These are phyloP conservation scores for Trichophyton benhamiae DNA, from an alignment of 2,329 filamentous ascomycete species.

Conservation along the genomic window DNA sequence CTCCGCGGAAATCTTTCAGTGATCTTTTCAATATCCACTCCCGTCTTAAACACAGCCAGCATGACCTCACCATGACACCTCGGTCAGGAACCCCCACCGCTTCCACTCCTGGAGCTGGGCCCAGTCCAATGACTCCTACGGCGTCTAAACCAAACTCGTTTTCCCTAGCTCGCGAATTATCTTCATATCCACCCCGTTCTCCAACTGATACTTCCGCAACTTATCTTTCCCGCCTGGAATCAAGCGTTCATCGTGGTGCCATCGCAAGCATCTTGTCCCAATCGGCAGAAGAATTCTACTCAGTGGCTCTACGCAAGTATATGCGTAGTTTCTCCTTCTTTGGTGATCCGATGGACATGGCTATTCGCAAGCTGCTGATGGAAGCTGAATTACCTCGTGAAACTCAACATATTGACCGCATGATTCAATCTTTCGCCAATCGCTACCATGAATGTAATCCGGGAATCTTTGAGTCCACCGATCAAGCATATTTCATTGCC, in stretches of 20 bases:
- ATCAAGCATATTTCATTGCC: conserved; percentile 96
- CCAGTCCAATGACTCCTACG: conserved; percentile 46
- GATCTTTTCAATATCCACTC: conserved; percentile 67
- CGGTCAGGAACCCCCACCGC: conserved; percentile 45
- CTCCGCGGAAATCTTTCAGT: conserved; percentile 82
- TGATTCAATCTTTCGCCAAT: conserved; percentile 86
- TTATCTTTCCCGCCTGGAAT: conserved; percentile 75
- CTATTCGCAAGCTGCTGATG: conserved; percentile 88
- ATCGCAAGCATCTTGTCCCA: conserved; percentile 81
- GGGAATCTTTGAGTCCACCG: conserved; percentile 77
- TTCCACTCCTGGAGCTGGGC: conserved; percentile 20
- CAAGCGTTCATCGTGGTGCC: conserved; percentile 62
- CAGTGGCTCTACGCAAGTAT: conserved; percentile 77
- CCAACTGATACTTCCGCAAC: conserved; percentile 84
- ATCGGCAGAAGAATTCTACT: conserved; percentile 70
- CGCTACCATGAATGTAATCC: conserved; percentile 97
- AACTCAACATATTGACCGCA: conserved; percentile 94
- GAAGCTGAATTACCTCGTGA: conserved; percentile 93
- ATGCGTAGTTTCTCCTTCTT: conserved; percentile 95
- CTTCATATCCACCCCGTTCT: conserved; percentile 54
- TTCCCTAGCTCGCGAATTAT: conserved; percentile 57
- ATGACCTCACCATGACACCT: conserved; percentile 38
- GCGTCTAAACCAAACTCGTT: conserved; percentile 74
- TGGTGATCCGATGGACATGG: conserved; percentile 95
- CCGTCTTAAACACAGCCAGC: conserved; percentile 70